Evolutionary conservation across 805 yeast species (phyloP).

Genomic region (Saccharomycopsis babjevae): DNA sequence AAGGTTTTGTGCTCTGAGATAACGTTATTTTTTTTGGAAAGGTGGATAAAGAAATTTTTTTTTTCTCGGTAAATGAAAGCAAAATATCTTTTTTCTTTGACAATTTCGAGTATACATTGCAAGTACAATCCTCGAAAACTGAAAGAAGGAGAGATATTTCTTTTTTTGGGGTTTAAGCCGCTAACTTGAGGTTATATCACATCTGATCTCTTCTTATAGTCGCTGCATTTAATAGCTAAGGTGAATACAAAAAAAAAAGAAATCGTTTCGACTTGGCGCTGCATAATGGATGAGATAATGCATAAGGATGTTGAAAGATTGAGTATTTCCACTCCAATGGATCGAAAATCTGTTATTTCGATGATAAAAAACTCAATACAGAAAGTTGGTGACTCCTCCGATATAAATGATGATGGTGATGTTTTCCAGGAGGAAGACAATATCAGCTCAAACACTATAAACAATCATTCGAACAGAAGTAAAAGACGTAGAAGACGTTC

Average conservation of each 20-base stretch:
- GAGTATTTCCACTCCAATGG: slow-evolving; percentile 22
- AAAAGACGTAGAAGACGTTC: background rate
- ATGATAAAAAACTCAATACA: slow-evolving; percentile 10
- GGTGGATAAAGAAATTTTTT: no score
- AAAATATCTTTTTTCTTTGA: no score
- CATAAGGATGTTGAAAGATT: slow-evolving; percentile 24
- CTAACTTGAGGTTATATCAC: no score
- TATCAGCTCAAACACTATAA: background rate
- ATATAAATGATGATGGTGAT: background rate
- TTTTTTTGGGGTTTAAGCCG: no score
- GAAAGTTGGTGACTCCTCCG: background rate
- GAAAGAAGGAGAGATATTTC: no score
- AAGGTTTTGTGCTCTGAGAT: no score
- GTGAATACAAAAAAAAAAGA: background rate
- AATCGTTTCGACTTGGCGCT: background rate
- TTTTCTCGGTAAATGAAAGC: no score
- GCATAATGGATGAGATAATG: background rate
- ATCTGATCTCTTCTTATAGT: no score
- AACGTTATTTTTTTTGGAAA: no score
- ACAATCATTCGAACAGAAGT: background rate
- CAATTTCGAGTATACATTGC: no score
- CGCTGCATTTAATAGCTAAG: no score
- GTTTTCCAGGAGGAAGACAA: background rate
- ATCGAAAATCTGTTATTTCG: slow-evolving; percentile 7
- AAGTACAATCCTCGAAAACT: no score